A percentile compares a stretch with the other conserved stretches of the same genome.
These are phyloP conservation scores for Rhododendron ferrugineum DNA, from an alignment of 148 eudicot species.

Conservation along the genomic window DNA sequence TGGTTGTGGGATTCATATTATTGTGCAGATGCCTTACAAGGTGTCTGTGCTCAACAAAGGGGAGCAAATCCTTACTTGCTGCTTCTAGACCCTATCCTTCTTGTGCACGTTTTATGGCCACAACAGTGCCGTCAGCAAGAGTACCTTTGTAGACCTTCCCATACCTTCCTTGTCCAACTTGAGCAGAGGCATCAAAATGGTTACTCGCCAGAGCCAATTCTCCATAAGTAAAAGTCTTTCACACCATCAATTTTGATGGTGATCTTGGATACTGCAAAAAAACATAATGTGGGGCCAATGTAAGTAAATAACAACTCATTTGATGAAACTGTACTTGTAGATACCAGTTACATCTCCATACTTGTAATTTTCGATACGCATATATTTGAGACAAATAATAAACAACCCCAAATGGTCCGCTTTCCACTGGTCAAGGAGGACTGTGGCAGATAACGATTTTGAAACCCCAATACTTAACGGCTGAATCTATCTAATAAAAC, in stretches of 20 bases:
- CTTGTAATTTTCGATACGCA: neutral
- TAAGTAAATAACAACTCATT: neutral
- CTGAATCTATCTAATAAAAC: too few species aligned
- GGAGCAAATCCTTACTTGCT: too few species aligned
- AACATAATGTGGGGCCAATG: neutral
- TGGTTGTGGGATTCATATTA: too few species aligned
- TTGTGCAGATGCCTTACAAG: too few species aligned
- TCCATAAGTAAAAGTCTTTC: constrained; percentile 56
- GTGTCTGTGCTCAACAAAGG: too few species aligned
- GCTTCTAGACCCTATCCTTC: constrained; percentile 36
- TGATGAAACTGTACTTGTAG: neutral
- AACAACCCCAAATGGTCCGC: constrained; percentile 8
- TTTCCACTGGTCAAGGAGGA: neutral
- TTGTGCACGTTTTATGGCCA: constrained; percentile 83
- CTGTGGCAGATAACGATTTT: neutral
- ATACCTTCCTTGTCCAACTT: constrained; percentile 93
- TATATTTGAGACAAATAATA: neutral
- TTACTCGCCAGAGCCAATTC: constrained; percentile 67
- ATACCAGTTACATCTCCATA: neutral
- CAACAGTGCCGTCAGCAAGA: constrained; percentile 46
- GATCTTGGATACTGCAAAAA: constrained; percentile 53
- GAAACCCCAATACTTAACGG: neutral
- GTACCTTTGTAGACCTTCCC: constrained; percentile 80
- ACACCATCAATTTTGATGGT: constrained; percentile 71
- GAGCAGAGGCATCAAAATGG: constrained; percentile 44